phyloP scores from a whole-genome alignment of 2,329 filamentous ascomycete genomes.

The Dactylonectria macrodidyma region DNA sequence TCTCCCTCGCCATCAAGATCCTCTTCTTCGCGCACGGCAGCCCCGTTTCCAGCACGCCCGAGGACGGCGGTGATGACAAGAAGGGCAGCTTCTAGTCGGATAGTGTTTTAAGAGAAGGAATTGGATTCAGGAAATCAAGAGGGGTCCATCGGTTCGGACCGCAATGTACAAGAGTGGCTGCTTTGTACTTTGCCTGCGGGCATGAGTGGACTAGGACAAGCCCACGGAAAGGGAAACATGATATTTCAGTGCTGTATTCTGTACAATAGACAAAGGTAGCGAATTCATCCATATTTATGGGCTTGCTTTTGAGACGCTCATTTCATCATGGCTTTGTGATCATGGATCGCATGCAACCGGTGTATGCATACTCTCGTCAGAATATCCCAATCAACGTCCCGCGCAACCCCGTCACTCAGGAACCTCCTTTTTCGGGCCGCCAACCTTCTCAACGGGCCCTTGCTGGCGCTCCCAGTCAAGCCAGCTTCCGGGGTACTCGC shows the following conservation, averaged over 20 bases:
- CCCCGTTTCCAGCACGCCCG: constrained; percentile 58
- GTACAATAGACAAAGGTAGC: constrained; percentile 31
- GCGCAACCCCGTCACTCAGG: neutral
- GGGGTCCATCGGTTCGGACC: constrained; percentile 13
- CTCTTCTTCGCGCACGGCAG: constrained; percentile 92
- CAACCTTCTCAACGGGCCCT: constrained; percentile 65
- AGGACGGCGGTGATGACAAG: constrained; percentile 44
- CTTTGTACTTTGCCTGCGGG: constrained; percentile 35
- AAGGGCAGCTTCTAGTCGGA: constrained; percentile 33
- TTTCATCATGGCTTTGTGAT: neutral
- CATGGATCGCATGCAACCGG: neutral
- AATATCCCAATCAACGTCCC: neutral
- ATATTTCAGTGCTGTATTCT: constrained; percentile 24
- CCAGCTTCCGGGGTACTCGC: constrained; percentile 84
- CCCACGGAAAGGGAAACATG: constrained; percentile 14
- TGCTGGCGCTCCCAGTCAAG: constrained; percentile 85
- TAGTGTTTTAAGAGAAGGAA: constrained; percentile 36
- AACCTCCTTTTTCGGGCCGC: constrained; percentile 1
- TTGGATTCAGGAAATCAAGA: constrained; percentile 12
- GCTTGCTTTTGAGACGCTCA: constrained; percentile 1
- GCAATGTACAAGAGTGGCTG: constrained; percentile 21
- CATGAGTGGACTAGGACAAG: constrained; percentile 23
- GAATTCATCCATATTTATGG: constrained; percentile 14
- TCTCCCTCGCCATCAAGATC: constrained; percentile 95
- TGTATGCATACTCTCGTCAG: neutral